Percentiles rank a stretch among this genome's conserved stretches.
These are phyloP conservation scores for Arachnomyces sp. DNA, from an alignment of 2,329 filamentous ascomycete species.

Conservation along the genomic window DNA sequence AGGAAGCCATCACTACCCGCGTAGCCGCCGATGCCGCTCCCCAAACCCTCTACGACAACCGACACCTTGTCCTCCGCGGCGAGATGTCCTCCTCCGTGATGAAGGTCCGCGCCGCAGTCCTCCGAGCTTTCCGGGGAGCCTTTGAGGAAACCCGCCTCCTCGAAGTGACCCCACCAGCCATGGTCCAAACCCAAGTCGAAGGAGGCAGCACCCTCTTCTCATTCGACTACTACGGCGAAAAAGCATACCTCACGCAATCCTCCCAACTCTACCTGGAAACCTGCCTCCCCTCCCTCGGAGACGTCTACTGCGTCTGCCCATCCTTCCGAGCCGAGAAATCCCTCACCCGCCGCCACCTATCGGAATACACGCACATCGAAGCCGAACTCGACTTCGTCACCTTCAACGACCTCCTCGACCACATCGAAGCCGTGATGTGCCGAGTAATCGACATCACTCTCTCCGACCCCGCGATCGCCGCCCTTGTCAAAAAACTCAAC, in stretches of 20 bases:
- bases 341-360: conserved; percentile 84
- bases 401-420: conserved; percentile 78
- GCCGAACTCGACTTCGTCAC: conserved; percentile 93
- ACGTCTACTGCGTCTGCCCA: conserved; percentile 97
- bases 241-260: conserved; percentile 90
- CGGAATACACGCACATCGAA: conserved; percentile 96
- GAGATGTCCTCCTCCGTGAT: conserved; percentile 79
- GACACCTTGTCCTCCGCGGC: conserved; percentile 77
- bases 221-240: conserved; percentile 81
- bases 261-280: conserved; percentile 98
- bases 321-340: conserved; percentile 98
- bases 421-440: conserved; percentile 83
- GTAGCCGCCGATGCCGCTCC: conserved; percentile 61
- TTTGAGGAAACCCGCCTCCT: conserved; percentile 71
- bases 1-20: conserved; percentile 85
- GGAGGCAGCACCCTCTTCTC: conserved; percentile 86
- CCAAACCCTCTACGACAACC: conserved; percentile 69
- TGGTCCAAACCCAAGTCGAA: conserved; percentile 93
- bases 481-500: conserved; percentile 78
- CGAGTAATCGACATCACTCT: conserved; percentile 73
- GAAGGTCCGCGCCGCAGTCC: conserved; percentile 74
- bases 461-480: conserved; percentile 63
- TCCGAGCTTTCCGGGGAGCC: conserved; percentile 70
- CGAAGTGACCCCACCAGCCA: conserved; percentile 80
- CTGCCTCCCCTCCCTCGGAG: conserved; percentile 77